These are phyloP conservation scores for Saccharomyces pastorianus DNA, from an alignment of 1,139 yeast species.

Conservation along the genomic window DNA sequence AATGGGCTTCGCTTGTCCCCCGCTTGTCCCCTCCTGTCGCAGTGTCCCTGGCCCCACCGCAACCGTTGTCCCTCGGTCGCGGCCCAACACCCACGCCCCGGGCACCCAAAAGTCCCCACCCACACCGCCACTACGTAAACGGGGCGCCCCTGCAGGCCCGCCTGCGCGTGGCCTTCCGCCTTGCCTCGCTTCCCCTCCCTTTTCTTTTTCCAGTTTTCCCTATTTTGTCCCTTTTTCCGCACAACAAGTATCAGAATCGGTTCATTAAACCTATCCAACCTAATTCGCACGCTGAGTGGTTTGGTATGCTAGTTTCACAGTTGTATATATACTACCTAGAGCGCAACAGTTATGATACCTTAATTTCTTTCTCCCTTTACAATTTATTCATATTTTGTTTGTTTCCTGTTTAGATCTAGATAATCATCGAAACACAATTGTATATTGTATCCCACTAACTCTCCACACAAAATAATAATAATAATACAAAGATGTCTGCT, in stretches of 20 bases:
- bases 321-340: not conserved
- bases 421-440: not conserved
- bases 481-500: constrained; percentile 21
- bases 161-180: not conserved
- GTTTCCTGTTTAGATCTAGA: not conserved
- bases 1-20: not conserved
- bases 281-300: not conserved
- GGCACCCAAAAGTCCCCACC: constrained; percentile 1
- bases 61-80: not conserved
- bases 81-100: not conserved
- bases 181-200: not conserved
- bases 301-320: not conserved
- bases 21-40: not conserved
- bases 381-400: not conserved
- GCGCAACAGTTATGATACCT: not conserved
- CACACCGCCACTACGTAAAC: not conserved
- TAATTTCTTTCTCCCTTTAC: not conserved
- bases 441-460: not conserved
- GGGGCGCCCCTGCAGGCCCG: not conserved
- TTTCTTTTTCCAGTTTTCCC: not conserved
- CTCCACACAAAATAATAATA: not conserved
- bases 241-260: not conserved
- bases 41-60: constrained; percentile 1
- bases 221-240: constrained; percentile 1
- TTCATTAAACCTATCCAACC: not conserved